Conservation (phyloP, 2,329 filamentous ascomycete genomes). For the Talaromyces sp. region DNA sequence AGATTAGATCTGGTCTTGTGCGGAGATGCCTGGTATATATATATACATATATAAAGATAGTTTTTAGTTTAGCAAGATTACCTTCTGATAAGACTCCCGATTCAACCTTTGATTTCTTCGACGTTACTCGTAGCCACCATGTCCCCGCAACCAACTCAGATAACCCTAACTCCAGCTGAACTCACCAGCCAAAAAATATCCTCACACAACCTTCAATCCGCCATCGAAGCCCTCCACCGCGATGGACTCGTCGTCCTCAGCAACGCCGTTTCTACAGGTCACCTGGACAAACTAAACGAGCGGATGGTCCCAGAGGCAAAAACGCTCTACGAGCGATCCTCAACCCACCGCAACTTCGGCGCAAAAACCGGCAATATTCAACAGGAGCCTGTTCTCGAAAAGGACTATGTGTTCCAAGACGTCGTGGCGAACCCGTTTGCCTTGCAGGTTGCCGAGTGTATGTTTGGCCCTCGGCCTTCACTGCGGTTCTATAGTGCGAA, state of each 20-base stretch:
- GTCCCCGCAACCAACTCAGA: background rate
- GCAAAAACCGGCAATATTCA: constrained; percentile 38
- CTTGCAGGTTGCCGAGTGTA: constrained; percentile 31
- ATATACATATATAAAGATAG: too few relatives aligned
- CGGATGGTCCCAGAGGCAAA: constrained; percentile 31
- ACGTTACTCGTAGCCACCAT: background rate
- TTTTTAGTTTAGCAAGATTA: background rate
- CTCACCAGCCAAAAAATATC: constrained; percentile 18
- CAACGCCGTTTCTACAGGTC: constrained; percentile 32
- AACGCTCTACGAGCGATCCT: constrained; percentile 27
- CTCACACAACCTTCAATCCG: constrained; percentile 23
- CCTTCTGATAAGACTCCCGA: background rate
- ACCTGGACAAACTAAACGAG: constrained; percentile 33
- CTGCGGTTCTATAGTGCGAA: constrained; percentile 41
- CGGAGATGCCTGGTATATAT: background rate
- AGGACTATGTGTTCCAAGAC: constrained; percentile 36
- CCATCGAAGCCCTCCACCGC: constrained; percentile 29
- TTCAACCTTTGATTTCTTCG: background rate
- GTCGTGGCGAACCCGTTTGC: constrained; percentile 40
- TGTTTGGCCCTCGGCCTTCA: constrained; percentile 37
- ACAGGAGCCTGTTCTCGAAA: constrained; percentile 36
- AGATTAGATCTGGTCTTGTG: background rate
- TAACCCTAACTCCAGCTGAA: background rate
- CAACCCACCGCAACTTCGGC: constrained; percentile 26
- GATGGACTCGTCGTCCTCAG: constrained; percentile 38